phyloP scores from a whole-genome alignment of 2,329 filamentous ascomycete genomes.

The Botrytis pseudocinerea region DNA sequence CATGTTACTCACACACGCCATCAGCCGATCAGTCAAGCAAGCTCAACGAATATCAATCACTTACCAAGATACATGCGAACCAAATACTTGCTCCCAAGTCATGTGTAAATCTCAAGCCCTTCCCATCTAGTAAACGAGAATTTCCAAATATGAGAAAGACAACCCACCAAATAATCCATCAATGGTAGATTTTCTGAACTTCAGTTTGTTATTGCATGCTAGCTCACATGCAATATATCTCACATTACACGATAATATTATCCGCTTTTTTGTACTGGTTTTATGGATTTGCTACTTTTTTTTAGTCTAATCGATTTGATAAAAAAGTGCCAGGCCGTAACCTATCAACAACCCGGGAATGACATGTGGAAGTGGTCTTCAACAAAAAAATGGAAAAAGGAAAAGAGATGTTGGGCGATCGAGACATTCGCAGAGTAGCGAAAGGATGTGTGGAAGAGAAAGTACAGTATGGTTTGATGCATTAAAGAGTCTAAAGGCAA shows the following conservation, averaged over 20 bases:
- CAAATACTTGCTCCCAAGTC: too few species aligned
- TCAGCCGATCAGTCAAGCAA: background rate
- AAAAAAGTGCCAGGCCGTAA: constrained; percentile 29
- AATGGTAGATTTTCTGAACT: background rate
- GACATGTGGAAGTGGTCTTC: constrained; percentile 20
- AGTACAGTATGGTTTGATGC: constrained; percentile 37
- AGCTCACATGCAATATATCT: background rate
- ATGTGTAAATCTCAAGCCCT: background rate
- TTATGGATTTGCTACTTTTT: constrained; percentile 39
- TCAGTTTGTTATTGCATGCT: background rate
- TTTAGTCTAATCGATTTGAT: constrained; percentile 34
- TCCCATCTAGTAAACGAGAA: background rate
- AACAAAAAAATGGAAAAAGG: constrained; percentile 27
- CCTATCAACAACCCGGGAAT: constrained; percentile 23
- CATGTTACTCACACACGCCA: background rate
- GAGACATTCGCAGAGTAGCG: constrained; percentile 18
- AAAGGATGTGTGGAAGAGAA: constrained; percentile 31
- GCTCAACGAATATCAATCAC: background rate
- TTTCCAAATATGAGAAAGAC: too few species aligned
- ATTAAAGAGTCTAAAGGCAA: constrained; percentile 41
- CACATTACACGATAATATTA: background rate
- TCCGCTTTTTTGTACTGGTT: constrained; percentile 22
- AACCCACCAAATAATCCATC: background rate
- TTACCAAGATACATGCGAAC: background rate
- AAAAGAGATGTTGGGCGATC: constrained; percentile 20